Base-by-base conservation (phyloP, 768 basidiomycete species). In the Psilocybe sp. region DNA sequence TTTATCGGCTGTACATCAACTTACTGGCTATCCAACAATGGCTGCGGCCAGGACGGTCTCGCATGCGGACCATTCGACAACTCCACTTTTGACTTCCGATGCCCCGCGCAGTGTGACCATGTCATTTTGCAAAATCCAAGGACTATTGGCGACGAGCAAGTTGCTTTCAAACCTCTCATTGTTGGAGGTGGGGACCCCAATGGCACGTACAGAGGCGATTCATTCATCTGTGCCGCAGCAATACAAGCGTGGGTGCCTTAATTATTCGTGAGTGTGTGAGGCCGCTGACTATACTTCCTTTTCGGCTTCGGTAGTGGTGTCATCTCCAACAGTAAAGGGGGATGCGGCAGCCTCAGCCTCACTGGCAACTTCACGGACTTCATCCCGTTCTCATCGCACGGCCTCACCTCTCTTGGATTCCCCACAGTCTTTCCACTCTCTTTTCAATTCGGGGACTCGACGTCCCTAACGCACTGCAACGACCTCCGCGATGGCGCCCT, bases 221-320 rank as follows among this genome's bases (percentile, higher is more conserved):
- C 77, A 49, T 94, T 93, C 63, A 80, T 93, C 34, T 94, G 92
- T 63, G 82, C 89, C 37, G 84, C 92, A 37, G 92, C 89, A 36
- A 73, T 85, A 36, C 91, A 93, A 71, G 81, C 84, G 84, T 92
- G 63, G 66, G 80, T 77, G 12, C 46, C 48, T 47, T 32, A 15
- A 36, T 13, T 40, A 28, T 46, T 28, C 40, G 51, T 15, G 49
- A 28, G 54, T 32, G 6, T 23, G 16, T 18, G 42, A 47, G 45
- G 48, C 61, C 14, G 60, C 19, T 41, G 36, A 46, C 19, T 44
- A 39, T 18, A 47, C 20, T 36, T 28, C 28, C 32, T 33, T 42
- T 34, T 20, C 44, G 9, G 14, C 35, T 54, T 45, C 52, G 23
- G 23, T 58, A 90, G 89, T 36, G 88, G 89, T 18, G 55, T 88